Conservation (phyloP, 2,329 filamentous ascomycete species). For the Alternaria solani region DNA sequence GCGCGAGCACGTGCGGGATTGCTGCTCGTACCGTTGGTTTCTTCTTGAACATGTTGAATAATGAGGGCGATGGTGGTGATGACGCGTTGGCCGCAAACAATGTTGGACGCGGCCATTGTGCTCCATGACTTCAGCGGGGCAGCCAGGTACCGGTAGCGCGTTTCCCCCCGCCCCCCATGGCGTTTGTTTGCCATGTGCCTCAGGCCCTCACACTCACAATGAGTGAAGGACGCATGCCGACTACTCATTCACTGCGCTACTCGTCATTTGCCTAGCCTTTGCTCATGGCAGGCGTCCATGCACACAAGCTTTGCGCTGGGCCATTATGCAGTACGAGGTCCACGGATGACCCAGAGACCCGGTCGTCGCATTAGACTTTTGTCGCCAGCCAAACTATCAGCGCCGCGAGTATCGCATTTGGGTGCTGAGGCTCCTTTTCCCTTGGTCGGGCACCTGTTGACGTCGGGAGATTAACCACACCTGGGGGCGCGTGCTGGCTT, state of each 20-base stretch:
- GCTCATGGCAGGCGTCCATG: not conserved
- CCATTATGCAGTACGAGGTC: not conserved
- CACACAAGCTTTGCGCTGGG: not conserved
- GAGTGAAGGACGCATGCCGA: not conserved
- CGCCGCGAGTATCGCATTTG: not conserved
- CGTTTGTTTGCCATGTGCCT: not conserved
- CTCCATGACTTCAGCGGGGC: slow-evolving; percentile 28
- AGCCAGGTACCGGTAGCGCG: slow-evolving; percentile 7
- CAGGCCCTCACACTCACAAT: too few species aligned
- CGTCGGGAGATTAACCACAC: slow-evolving; percentile 1
- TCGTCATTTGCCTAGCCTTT: not conserved
- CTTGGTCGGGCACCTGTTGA: slow-evolving; percentile 1
- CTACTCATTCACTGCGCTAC: not conserved
- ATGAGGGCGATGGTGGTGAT: not conserved
- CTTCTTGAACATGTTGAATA: slow-evolving; percentile 67
- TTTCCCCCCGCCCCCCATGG: not conserved
- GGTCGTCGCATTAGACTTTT: slow-evolving; percentile 6
- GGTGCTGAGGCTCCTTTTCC: slow-evolving; percentile 1
- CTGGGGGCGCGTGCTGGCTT: not conserved
- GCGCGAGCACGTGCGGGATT: not conserved
- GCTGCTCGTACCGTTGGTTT: slow-evolving; percentile 63
- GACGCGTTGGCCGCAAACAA: not conserved
- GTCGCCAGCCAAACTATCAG: not conserved
- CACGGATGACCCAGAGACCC: slow-evolving; percentile 6
- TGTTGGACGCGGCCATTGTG: not conserved